Conservation (phyloP, 1,284 basidiomycete genomes). For the Cystobasidium sp. region DNA sequence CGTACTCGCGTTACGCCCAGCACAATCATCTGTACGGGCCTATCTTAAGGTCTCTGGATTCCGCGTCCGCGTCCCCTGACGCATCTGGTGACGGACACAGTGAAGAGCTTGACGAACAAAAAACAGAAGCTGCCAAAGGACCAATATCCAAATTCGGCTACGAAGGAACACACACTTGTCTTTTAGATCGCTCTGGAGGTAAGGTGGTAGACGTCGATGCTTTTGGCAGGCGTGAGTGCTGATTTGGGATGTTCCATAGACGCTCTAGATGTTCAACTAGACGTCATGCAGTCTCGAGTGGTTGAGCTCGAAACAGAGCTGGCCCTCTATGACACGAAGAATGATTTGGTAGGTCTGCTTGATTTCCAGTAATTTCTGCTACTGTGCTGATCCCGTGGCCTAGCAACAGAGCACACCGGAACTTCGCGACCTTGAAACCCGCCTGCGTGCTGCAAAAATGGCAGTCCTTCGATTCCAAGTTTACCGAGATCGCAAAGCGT, state of each 20-base stretch:
- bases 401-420: background rate
- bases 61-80: too few relatives aligned
- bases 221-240: background rate
- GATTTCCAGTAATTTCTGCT: background rate
- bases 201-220: slow-evolving; percentile 51
- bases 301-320: slow-evolving; percentile 11
- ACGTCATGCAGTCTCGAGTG: slow-evolving; percentile 42
- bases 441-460: slow-evolving; percentile 5
- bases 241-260: slow-evolving; percentile 28
- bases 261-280: slow-evolving; percentile 48
- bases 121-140: slow-evolving; percentile 41
- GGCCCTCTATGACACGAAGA: background rate
- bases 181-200: slow-evolving; percentile 77
- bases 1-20: slow-evolving; percentile 64
- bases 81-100: slow-evolving; percentile 55
- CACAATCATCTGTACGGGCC: slow-evolving; percentile 24
- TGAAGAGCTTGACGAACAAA: background rate
- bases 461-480: slow-evolving; percentile 18
- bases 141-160: slow-evolving; percentile 76
- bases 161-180: slow-evolving; percentile 83
- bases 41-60: slow-evolving; percentile 60
- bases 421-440: slow-evolving; percentile 5
- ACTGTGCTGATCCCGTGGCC: background rate
- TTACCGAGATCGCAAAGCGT: slow-evolving; percentile 26
- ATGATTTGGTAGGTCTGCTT: background rate